Evolutionary conservation across 495 filamentous ascomycete genomes (phyloP).

Genomic region (Lichenothelia convexa): DNA sequence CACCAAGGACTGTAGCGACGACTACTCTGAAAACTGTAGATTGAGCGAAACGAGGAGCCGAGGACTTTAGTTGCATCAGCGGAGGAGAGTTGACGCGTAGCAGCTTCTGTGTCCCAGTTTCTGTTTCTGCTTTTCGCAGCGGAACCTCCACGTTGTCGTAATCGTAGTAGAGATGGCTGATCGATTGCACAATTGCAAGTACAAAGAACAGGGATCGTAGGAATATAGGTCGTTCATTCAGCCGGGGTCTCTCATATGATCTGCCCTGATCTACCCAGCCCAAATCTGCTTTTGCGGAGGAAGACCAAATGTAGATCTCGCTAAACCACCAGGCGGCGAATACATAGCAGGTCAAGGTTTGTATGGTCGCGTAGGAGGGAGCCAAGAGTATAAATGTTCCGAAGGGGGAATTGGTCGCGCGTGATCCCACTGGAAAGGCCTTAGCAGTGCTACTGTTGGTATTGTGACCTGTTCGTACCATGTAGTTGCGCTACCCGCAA

Average conservation of each 20-base stretch:
- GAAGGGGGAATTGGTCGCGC: slow-evolving; percentile 50
- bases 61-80: not conserved
- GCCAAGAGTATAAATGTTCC: slow-evolving; percentile 36
- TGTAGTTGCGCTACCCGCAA: slow-evolving; percentile 79
- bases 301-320: slow-evolving; percentile 65
- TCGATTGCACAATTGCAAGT: slow-evolving; percentile 49
- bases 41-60: too few relatives aligned
- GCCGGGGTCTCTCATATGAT: slow-evolving; percentile 47
- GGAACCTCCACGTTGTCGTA: slow-evolving; percentile 50
- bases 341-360: slow-evolving; percentile 28
- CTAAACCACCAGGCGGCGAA: slow-evolving; percentile 66
- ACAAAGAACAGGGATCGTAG: slow-evolving; percentile 50
- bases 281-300: slow-evolving; percentile 42
- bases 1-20: slow-evolving; percentile 27
- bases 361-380: slow-evolving; percentile 25
- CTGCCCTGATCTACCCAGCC: slow-evolving; percentile 51
- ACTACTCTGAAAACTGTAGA: not conserved
- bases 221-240: slow-evolving; percentile 81
- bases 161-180: slow-evolving; percentile 52
- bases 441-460: slow-evolving; percentile 1
- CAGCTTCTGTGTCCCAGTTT: not conserved
- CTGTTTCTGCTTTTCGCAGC: slow-evolving; percentile 6
- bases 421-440: slow-evolving; percentile 30
- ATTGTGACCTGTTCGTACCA: slow-evolving; percentile 19
- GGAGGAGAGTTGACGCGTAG: too few relatives aligned